These are phyloP conservation scores for Leucogyrophana mollusca DNA, from an alignment of 768 basidiomycete genomes.

Conservation along the genomic window DNA sequence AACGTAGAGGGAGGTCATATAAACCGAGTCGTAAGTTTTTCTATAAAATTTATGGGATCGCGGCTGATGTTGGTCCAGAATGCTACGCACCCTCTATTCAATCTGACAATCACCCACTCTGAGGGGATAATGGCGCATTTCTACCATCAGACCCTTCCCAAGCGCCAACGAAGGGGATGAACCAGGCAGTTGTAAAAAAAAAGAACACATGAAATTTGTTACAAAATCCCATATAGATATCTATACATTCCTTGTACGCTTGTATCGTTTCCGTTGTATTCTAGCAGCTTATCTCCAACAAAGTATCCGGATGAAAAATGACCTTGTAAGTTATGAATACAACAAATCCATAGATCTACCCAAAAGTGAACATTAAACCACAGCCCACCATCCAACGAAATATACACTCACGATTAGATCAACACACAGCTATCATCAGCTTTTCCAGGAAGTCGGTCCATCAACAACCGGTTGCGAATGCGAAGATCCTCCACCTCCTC, in stretches of 20 bases:
- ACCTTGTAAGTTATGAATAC: no score
- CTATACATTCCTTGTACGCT: constrained; percentile 14
- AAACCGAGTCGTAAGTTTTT: constrained; percentile 59
- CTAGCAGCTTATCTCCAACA: no score
- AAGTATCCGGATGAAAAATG: no score
- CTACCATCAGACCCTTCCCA: constrained; percentile 58
- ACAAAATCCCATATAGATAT: no score
- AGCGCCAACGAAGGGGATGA: constrained; percentile 16
- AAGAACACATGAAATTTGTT: no score
- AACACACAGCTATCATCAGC: constrained; percentile 12
- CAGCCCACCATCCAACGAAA: no score
- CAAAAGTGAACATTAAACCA: no score
- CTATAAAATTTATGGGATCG: no score
- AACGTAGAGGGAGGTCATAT: constrained; percentile 55
- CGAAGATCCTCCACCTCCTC: constrained; percentile 51
- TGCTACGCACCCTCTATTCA: constrained; percentile 79
- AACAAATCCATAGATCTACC: no score
- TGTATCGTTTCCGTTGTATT: no score
- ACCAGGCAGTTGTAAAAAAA: not conserved
- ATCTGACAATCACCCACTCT: constrained; percentile 66
- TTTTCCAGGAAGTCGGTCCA: constrained; percentile 27
- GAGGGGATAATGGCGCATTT: constrained; percentile 71
- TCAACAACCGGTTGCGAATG: constrained; percentile 42
- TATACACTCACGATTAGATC: no score
- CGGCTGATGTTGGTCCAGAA: no score